Percentiles rank a stretch among this genome's conserved stretches.
phyloP scores from a whole-genome alignment of 148 eudicot species.

The Polygonum maritimum region DNA sequence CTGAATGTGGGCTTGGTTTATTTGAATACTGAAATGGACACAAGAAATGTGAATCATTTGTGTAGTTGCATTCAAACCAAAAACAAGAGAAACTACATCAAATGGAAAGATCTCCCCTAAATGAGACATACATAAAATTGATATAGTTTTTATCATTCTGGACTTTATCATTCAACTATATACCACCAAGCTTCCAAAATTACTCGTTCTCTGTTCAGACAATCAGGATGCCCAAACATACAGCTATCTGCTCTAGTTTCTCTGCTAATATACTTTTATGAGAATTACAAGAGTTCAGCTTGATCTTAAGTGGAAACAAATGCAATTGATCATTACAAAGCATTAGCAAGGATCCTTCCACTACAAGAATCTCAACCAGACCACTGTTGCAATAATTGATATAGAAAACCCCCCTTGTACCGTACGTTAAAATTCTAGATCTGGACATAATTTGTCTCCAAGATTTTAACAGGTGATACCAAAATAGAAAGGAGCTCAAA shows the following conservation, averaged over 20 bases:
- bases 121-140: too few relatives aligned
- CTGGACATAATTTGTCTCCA: not conserved
- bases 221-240: not conserved
- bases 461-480: not conserved
- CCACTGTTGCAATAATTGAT: too few relatives aligned
- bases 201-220: not conserved
- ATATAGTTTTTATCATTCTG: not conserved
- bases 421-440: not conserved
- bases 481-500: not conserved
- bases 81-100: too few relatives aligned
- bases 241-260: not conserved
- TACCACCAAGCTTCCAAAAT: not conserved
- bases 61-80: not conserved
- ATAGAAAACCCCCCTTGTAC: not conserved
- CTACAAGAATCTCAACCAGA: not conserved
- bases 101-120: too few relatives aligned
- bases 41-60: not conserved
- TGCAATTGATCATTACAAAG: not conserved
- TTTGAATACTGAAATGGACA: not conserved
- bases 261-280: too few relatives aligned
- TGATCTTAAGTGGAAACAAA: not conserved
- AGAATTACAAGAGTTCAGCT: too few relatives aligned
- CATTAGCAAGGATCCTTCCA: not conserved
- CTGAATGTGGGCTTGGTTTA: not conserved
- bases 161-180: not conserved